Evolutionary conservation across 2,329 filamentous ascomycete genomes (phyloP), one percentile per base, ranked within the genome.

Genomic region (Scedosporium aurantiacum): DNA sequence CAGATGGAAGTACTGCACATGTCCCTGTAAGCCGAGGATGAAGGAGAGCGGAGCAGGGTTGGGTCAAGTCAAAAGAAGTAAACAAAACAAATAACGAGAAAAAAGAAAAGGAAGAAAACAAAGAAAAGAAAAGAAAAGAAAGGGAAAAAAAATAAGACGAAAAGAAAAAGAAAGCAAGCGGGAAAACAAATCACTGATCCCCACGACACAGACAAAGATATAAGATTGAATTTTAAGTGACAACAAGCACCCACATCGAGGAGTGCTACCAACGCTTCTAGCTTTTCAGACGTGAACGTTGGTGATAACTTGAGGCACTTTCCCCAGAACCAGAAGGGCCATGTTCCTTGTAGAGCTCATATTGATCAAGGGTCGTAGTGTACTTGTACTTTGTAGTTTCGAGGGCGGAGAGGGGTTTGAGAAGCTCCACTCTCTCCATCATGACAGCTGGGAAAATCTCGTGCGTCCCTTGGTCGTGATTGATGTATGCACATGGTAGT

Each of bases 1-100:
- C 47, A 57, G 59, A 58, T 50, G 45, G 60, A 60, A 25, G 55
- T 58, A 27, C 27, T 25, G 55, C 55, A 56, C 18, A 55, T 54
- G 14, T 54, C 58, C 47, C 43, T 50, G 7, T 60, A 14, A 23
- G 50, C 50, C 50, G 50, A 54, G 50, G 50, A 54, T 54, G 18
- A 54, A 47, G 21, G 16, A 47, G n/a, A 37, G 12, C n/a, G 14
- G 57, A 21, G 23, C 32, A 54, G 28, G 23, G 28, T 25, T 28
- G 28, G 23, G 28, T 25, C 41, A 50, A 61, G 59, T 40, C 8
- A 8, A 57, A 5, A 45, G 27, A 62, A 55, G 41, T 25, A 56
- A 41, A 28, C 52, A 32, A 54, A 23, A 28, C 50, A 18, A 21
- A 32, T 40, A 54, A 18, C 23, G 40, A 18, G 60, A 52, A 27